Evolutionary conservation across 768 basidiomycete genomes (phyloP), one percentile per base, ranked within the genome.

Genomic region (Calocera cornea): DNA sequence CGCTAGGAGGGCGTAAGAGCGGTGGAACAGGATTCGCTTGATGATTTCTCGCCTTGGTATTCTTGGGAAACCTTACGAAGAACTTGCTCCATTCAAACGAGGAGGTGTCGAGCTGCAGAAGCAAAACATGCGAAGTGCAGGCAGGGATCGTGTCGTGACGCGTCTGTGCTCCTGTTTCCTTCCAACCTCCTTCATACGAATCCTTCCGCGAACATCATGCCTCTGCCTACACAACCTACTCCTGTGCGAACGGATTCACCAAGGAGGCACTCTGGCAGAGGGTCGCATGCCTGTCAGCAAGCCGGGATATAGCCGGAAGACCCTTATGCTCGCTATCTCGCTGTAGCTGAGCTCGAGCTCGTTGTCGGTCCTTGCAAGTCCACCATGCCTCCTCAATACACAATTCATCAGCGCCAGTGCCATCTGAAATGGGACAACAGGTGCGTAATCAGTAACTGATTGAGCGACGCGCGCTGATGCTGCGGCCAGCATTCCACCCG

Each of bases 381-480:
- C 14, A 60, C 14, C 27, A 60, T 60, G 54, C 14, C 54, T 7
- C 54, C 54, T 12, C 54, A 29, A 27, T 60, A 60, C 54, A 60
- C 54, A 5, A 60, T 60, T 19, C 54, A 60, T 60, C 54, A 60
- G 31, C 54, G 19, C 54, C 83, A 85, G 68, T 78, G 74, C 40
- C 83, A 86, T 73, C 78, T 85, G 1, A 82, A 81, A 64, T 86
- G 84, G 83, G 84, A 86, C 70, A 83, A 85, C 68, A 84, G 82
- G 85, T 84, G 69, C 40, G 73, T 36, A 24, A 7, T 66, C 17
- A 41, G 5, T 22, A 29, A 5, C 17, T 1, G 63, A n/a, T 34
- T n/a, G n/a, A 8, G 33, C 24, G 38, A 54, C n/a, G 24, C 33
- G 5, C 19, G 44, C 44, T 47, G 24, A 47, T 47, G 19, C 7